Conservation (phyloP, 2,329 filamentous ascomycete species). For the Aspergillus cejpii region DNA sequence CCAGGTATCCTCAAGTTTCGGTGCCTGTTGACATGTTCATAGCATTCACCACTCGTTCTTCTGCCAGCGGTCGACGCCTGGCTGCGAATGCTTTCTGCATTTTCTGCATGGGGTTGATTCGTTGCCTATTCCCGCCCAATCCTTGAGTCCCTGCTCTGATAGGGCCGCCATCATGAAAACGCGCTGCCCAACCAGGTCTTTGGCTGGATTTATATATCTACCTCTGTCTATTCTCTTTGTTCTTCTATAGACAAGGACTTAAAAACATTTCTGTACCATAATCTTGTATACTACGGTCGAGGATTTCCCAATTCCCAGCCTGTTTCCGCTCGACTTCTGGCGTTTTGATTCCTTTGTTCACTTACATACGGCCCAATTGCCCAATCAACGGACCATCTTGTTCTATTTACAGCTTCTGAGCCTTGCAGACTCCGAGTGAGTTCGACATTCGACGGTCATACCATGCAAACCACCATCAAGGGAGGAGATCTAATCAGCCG, state of each 20-base stretch:
- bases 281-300: not conserved
- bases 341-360: not conserved
- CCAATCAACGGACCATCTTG: not conserved
- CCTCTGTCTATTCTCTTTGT: slow-evolving; percentile 2
- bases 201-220: slow-evolving; percentile 13
- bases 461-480: slow-evolving; percentile 18
- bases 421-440: slow-evolving; percentile 12
- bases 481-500: slow-evolving; percentile 16
- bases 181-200: slow-evolving; percentile 20
- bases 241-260: not conserved
- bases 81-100: slow-evolving; percentile 14
- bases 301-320: not conserved
- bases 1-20: slow-evolving; percentile 4
- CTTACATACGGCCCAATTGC: not conserved
- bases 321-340: not conserved
- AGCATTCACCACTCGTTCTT: slow-evolving; percentile 12
- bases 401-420: not conserved
- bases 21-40: slow-evolving; percentile 13
- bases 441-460: slow-evolving; percentile 16
- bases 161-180: slow-evolving; percentile 14
- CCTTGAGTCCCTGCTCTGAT: slow-evolving; percentile 16
- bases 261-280: slow-evolving; percentile 1
- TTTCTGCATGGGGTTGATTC: slow-evolving; percentile 15
- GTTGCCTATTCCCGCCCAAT: slow-evolving; percentile 21
- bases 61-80: slow-evolving; percentile 9